Conservation (phyloP, 305 asterid species). For the Stenogyne calaminthoides region DNA sequence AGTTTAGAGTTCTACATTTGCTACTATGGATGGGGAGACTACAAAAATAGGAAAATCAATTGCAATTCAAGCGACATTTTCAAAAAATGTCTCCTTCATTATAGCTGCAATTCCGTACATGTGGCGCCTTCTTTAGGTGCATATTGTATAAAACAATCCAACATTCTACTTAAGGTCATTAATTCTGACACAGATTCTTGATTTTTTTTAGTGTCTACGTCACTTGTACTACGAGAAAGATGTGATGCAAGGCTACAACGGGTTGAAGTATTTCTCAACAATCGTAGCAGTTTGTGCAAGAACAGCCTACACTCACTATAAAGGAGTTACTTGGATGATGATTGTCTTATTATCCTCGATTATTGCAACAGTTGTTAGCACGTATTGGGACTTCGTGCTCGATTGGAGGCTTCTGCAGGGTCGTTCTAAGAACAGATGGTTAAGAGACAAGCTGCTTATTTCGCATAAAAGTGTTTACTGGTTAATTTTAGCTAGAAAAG, state of each 20-base stretch:
- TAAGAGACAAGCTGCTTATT: slow-evolving; percentile 58
- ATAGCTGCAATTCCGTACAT: slow-evolving; percentile 47
- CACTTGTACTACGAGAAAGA: slow-evolving; percentile 50
- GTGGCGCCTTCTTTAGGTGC: slow-evolving; percentile 58
- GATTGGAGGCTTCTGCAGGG: slow-evolving; percentile 59
- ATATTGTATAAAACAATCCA: not conserved
- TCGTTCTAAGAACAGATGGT: slow-evolving; percentile 45
- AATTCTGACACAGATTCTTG: slow-evolving; percentile 20
- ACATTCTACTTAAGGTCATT: too few species aligned
- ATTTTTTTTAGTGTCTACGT: slow-evolving; percentile 43
- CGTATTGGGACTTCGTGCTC: slow-evolving; percentile 55
- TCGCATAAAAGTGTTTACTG: slow-evolving; percentile 48
- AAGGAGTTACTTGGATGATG: slow-evolving; percentile 34
- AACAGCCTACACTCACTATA: slow-evolving; percentile 42
- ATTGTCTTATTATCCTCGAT: slow-evolving; percentile 40
- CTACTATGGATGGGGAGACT: slow-evolving; percentile 63
- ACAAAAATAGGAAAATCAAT: slow-evolving; percentile 36
- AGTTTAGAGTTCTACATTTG: slow-evolving; percentile 56
- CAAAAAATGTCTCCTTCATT: slow-evolving; percentile 46
- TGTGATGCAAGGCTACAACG: slow-evolving; percentile 46
- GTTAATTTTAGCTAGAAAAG: too few species aligned
- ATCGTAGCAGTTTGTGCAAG: slow-evolving; percentile 50
- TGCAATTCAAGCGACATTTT: slow-evolving; percentile 39
- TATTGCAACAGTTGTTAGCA: slow-evolving; percentile 44
- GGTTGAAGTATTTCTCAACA: slow-evolving; percentile 43